A percentile compares a stretch with the other conserved stretches of the same genome.
Evolutionary conservation across 108 stramenopile genomes (phyloP).

Genomic region (Nitzschia inconspicua): DNA sequence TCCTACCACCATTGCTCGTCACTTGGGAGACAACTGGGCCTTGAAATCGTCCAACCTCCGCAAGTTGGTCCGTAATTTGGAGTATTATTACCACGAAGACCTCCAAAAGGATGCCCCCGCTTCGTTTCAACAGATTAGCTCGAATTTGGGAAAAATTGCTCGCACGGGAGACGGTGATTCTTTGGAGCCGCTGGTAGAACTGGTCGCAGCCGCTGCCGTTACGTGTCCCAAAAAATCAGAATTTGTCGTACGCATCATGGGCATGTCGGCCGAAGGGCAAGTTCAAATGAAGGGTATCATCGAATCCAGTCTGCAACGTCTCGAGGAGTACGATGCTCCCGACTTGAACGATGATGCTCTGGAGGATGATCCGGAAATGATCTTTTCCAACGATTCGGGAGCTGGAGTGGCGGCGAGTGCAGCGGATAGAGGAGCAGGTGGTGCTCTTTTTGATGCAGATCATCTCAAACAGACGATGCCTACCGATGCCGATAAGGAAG

Average conservation of each 20-base stretch:
- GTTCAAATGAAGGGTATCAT: constrained; percentile 76
- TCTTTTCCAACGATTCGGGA: constrained; percentile 26
- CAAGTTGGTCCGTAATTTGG: constrained; percentile 80
- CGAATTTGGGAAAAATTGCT: constrained; percentile 39
- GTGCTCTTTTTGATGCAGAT: constrained; percentile 31
- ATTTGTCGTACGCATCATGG: constrained; percentile 71
- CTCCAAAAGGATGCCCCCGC: constrained; percentile 66
- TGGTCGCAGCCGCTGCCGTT: constrained; percentile 83
- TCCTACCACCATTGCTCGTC: constrained; percentile 81
- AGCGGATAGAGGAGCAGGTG: constrained; percentile 12
- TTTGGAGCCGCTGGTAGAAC: constrained; percentile 63
- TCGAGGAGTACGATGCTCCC: constrained; percentile 45
- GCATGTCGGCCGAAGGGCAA: constrained; percentile 57
- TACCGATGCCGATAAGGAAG: constrained; percentile 40
- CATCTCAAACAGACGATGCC: constrained; percentile 25
- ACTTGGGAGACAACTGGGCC: constrained; percentile 84
- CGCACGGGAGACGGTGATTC: constrained; percentile 42
- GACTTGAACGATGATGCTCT: constrained; percentile 32
- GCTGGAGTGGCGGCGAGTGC: not conserved
- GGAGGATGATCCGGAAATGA: constrained; percentile 47
- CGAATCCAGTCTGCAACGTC: constrained; percentile 48
- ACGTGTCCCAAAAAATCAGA: constrained; percentile 67
- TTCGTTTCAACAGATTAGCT: constrained; percentile 35
- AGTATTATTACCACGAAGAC: constrained; percentile 70
- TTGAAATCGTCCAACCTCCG: constrained; percentile 78